Percentiles rank a stretch among this genome's conserved stretches.
These are phyloP conservation scores for Podaxis mareebaensis DNA, from an alignment of 768 basidiomycete species.

Conservation along the genomic window DNA sequence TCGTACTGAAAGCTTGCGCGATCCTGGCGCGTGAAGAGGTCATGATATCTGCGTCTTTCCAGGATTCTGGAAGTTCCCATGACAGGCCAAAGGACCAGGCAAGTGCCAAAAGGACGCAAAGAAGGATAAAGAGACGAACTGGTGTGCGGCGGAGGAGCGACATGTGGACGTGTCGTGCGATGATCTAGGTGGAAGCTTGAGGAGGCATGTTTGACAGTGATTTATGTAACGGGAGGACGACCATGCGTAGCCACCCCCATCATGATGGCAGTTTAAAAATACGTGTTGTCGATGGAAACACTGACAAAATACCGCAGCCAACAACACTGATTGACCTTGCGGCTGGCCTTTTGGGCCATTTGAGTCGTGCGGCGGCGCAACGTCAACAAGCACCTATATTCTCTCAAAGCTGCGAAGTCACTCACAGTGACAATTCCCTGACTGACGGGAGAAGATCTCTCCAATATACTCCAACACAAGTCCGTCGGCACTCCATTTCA, in stretches of 20 bases:
- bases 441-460: background rate
- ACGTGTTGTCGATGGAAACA: background rate
- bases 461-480: background rate
- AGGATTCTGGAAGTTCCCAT: slow-evolving; percentile 40
- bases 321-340: background rate
- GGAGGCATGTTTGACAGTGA: slow-evolving; percentile 11
- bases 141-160: slow-evolving; percentile 33
- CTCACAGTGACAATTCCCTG: background rate
- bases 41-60: slow-evolving; percentile 33
- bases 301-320: background rate
- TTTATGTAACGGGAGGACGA: slow-evolving; percentile 13
- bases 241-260: background rate
- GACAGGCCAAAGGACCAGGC: slow-evolving; percentile 44
- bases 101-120: slow-evolving; percentile 36
- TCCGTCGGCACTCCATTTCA: background rate
- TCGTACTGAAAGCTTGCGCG: slow-evolving; percentile 35
- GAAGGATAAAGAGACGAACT: slow-evolving; percentile 37
- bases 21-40: slow-evolving; percentile 41
- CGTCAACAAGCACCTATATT: background rate
- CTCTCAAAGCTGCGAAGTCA: background rate
- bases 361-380: background rate
- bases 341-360: background rate
- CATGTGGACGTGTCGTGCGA: slow-evolving; percentile 26
- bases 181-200: background rate
- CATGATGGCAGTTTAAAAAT: background rate